Evolutionary conservation across 768 basidiomycete genomes (phyloP).

Genomic region (Leccinum obscurum): DNA sequence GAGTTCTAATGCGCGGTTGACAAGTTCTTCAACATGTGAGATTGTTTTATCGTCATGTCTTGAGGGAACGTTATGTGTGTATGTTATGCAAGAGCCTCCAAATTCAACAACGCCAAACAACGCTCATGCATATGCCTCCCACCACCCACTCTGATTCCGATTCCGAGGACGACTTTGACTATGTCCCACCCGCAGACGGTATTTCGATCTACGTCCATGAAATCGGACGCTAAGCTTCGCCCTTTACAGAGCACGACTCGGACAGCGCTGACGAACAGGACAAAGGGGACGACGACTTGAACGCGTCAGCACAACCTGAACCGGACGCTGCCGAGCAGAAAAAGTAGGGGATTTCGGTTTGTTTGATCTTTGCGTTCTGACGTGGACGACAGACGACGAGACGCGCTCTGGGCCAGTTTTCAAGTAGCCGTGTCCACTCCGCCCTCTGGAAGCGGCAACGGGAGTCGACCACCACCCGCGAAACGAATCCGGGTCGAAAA

Average conservation of each 20-base stretch:
- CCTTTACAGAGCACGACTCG: slow-evolving; percentile 30
- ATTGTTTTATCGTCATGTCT: slow-evolving; percentile 9
- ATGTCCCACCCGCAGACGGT: slow-evolving; percentile 55
- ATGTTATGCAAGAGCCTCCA: slow-evolving; percentile 21
- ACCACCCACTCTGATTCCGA: slow-evolving; percentile 56
- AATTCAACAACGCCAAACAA: slow-evolving; percentile 33
- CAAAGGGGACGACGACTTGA: slow-evolving; percentile 30
- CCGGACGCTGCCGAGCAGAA: slow-evolving; percentile 45
- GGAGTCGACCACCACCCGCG: slow-evolving; percentile 4
- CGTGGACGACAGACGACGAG: slow-evolving; percentile 47
- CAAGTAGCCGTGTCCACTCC: slow-evolving; percentile 55
- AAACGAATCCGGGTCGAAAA: slow-evolving; percentile 67
- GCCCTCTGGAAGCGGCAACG: too few relatives aligned
- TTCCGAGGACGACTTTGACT: slow-evolving; percentile 65
- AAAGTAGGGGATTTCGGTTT: slow-evolving; percentile 35
- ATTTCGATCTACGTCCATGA: neutral
- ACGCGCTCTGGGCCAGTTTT: slow-evolving; percentile 67
- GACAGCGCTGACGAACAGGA: slow-evolving; percentile 40
- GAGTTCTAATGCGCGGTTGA: too few relatives aligned
- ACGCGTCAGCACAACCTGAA: slow-evolving; percentile 8
- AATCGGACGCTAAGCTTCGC: neutral
- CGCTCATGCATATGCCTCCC: slow-evolving; percentile 12
- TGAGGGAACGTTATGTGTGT: neutral
- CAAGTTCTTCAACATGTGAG: slow-evolving; percentile 26
- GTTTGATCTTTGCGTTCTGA: neutral